phyloP scores from a whole-genome alignment of 192 early-diverging fungal genomes.

The Pilobolus umbonatus region DNA sequence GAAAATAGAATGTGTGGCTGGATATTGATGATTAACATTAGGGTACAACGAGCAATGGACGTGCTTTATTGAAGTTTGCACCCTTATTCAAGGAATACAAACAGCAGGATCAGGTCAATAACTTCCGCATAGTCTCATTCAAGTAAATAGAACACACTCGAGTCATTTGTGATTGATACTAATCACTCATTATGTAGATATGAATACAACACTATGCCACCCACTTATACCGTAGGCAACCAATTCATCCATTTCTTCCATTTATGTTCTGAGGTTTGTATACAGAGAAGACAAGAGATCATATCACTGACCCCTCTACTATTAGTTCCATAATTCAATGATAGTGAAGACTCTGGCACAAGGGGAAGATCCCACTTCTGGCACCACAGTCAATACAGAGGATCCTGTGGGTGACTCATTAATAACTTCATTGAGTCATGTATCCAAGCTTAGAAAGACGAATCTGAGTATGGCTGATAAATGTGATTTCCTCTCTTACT shows the following conservation, averaged over 20 bases:
- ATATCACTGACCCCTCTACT: conserved; percentile 17
- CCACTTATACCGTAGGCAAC: conserved; percentile 60
- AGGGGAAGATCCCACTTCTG: conserved; percentile 43
- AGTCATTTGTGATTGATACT: no score
- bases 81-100: conserved; percentile 62
- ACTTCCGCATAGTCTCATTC: conserved; percentile 57
- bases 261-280: conserved; percentile 55
- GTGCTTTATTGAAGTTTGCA: conserved; percentile 72
- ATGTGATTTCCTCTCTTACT: conserved; percentile 72
- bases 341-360: conserved; percentile 42
- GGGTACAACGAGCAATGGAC: conserved; percentile 84
- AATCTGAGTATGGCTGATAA: conserved; percentile 65
- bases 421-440: conserved; percentile 46
- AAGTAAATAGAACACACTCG: conserved; percentile 38
- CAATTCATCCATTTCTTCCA: conserved; percentile 43
- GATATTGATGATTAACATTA: conserved; percentile 13
- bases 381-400: conserved; percentile 25
- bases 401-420: conserved; percentile 57
- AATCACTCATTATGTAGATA: conserved; percentile 48
- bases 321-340: conserved; percentile 46
- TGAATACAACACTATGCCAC: conserved; percentile 56
- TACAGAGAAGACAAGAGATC: background rate
- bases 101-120: conserved; percentile 51
- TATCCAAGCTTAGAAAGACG: conserved; percentile 65
- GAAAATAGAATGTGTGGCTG: background rate